phyloP scores from a whole-genome alignment of 1,284 basidiomycete genomes.

The Cryptococcus sp. region DNA sequence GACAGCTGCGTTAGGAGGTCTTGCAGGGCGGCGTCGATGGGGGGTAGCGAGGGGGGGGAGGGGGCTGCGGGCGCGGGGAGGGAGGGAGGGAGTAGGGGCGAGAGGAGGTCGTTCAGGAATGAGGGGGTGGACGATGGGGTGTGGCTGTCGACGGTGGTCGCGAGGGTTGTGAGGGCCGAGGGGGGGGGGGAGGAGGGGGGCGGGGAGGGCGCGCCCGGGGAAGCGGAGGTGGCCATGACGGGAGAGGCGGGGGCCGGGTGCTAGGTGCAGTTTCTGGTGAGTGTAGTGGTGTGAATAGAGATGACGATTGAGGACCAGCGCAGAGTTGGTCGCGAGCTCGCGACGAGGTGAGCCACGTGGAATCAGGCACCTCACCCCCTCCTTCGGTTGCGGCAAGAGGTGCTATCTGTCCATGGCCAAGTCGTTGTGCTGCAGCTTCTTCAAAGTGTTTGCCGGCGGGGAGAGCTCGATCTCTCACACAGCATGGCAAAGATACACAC shows the following conservation, averaged over 20 bases:
- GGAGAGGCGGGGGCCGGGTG: neutral
- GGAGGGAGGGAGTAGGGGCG: slow-evolving; percentile 23
- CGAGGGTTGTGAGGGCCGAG: slow-evolving; percentile 32
- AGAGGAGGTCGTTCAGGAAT: slow-evolving; percentile 46
- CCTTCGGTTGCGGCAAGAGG: too few relatives aligned
- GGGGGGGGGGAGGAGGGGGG: slow-evolving; percentile 19
- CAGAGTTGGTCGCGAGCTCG: neutral
- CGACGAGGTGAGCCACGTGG: too few relatives aligned
- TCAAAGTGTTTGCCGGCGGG: too few relatives aligned
- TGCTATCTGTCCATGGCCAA: too few relatives aligned
- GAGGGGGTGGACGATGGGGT: slow-evolving; percentile 32
- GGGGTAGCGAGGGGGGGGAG: slow-evolving; percentile 55
- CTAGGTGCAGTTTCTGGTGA: neutral
- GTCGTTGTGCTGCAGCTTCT: too few relatives aligned
- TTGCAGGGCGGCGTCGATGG: slow-evolving; percentile 69
- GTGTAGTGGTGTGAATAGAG: neutral
- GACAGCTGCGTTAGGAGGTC: slow-evolving; percentile 72
- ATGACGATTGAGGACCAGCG: neutral
- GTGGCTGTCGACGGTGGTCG: slow-evolving; percentile 37
- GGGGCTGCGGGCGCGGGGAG: slow-evolving; percentile 17
- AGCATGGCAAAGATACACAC: too few relatives aligned
- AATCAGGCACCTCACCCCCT: too few relatives aligned
- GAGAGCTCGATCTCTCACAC: too few relatives aligned
- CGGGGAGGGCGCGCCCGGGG: neutral
- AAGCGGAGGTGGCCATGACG: neutral